These are phyloP conservation scores for Lomentospora prolificans DNA, from an alignment of 2,329 filamentous ascomycete genomes.

Conservation along the genomic window DNA sequence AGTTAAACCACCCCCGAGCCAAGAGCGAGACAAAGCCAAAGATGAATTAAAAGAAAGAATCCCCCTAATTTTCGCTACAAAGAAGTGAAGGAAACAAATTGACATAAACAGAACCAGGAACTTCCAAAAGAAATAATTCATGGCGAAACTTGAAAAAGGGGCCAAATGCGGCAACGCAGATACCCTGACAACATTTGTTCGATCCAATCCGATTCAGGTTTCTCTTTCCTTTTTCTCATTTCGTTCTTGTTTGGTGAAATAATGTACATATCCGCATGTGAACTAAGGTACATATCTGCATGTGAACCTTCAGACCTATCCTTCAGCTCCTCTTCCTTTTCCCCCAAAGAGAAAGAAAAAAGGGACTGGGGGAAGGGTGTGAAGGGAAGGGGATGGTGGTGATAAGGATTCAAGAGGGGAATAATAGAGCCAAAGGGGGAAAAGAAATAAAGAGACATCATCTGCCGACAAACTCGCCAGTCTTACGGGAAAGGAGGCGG, in stretches of 20 bases:
- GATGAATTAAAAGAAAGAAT: neutral
- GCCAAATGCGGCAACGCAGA: neutral
- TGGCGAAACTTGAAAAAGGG: neutral
- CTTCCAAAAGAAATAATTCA: neutral
- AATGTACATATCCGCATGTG: neutral
- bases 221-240: too few relatives aligned
- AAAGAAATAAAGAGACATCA: too few relatives aligned
- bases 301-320: too few relatives aligned
- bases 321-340: too few relatives aligned
- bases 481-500: constrained; percentile 43
- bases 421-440: too few relatives aligned
- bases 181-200: too few relatives aligned
- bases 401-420: too few relatives aligned
- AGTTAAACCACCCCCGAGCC: neutral
- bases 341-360: too few relatives aligned
- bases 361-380: too few relatives aligned
- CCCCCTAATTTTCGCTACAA: neutral
- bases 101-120: neutral
- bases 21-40: neutral
- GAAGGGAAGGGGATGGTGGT: too few relatives aligned
- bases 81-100: neutral
- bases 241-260: neutral
- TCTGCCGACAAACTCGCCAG: constrained; percentile 18
- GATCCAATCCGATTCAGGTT: too few relatives aligned
- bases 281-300: too few relatives aligned